Conservation (phyloP, 2,329 filamentous ascomycete species). For the Phyllosticta citrichinensis region DNA sequence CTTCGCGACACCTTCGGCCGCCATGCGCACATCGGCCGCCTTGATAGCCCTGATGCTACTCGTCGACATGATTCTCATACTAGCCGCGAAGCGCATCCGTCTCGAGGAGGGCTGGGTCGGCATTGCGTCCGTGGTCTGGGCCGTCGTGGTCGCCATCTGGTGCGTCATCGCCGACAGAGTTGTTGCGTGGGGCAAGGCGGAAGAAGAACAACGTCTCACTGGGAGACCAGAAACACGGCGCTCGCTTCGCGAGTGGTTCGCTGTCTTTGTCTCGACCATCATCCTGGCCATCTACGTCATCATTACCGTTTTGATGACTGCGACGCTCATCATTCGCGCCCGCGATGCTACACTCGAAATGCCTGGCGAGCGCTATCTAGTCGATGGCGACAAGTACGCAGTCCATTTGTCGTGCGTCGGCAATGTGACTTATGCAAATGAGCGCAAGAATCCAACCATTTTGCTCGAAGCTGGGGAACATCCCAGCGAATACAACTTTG, state of each 20-base stretch:
- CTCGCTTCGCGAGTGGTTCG: constrained; percentile 73
- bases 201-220: constrained; percentile 87
- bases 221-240: constrained; percentile 79
- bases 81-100: constrained; percentile 63
- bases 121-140: constrained; percentile 77
- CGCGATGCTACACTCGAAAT: constrained; percentile 65
- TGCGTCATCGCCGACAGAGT: constrained; percentile 68
- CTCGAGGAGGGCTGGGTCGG: constrained; percentile 87
- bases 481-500: constrained; percentile 68
- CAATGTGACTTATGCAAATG: constrained; percentile 47
- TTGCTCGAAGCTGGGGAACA: constrained; percentile 76
- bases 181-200: constrained; percentile 82
- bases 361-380: constrained; percentile 66
- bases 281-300: constrained; percentile 59
- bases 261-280: constrained; percentile 65
- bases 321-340: constrained; percentile 68
- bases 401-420: constrained; percentile 80
- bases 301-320: constrained; percentile 64
- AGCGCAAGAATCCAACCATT: constrained; percentile 60
- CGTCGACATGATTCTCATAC: constrained; percentile 67
- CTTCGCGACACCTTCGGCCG: constrained; percentile 73
- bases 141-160: constrained; percentile 68
- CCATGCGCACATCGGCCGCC: constrained; percentile 63
- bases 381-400: constrained; percentile 75
- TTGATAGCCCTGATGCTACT: constrained; percentile 58